Base-by-base conservation (phyloP, 1,139 yeast genomes). In the Hanseniaspora uvarum region DNA sequence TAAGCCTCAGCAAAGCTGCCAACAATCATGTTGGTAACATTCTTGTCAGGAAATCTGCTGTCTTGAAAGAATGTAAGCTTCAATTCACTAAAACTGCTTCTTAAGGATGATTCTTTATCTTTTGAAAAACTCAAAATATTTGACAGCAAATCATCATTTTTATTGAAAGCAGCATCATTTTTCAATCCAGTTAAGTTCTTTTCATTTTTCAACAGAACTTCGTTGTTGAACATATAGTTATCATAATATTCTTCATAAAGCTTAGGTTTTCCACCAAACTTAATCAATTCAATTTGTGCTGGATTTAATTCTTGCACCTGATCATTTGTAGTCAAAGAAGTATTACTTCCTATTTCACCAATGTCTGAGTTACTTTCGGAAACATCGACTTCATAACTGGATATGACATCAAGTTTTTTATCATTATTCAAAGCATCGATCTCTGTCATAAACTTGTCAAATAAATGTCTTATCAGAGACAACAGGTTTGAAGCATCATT, bases 401-500 rank as follows among this genome's bases (percentile, higher is more conserved):
- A 31, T 6, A 43, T 18, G 2, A 21, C 19, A 14, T 5, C 18
- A 4, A 50, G 37, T 11, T 30, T 10, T 6, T 36, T 24, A 26
- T 50, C 44, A n/a, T 36, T 19, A 8, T 44, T 43, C n/a, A 40
- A 10, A 8, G 12, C 34, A 26, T 33, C 44, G 3, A 43, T 5
- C n/a, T 43, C 31, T 6, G 8, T 14, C 5, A 67, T 62, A 8
- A 58, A 56, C 21, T 58, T 55, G 19, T 61, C 58, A 36, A 65
- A 59, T 37, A 65, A 34, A 36, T 57, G 57, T 46, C 62, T 60
- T 48, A 61, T 63, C 55, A 60, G 64, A 26, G 60, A 62, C 40
- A 64, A 58, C 55, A 81, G 68, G 50, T 72, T 73, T 31, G 64
- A 66, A 0, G 86, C 77, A 64, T 81, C 83, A 59, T 77, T 79